Evolutionary conservation across 371 early-diverging fungal genomes (phyloP).

Genomic region (Chytridium lagenaria): DNA sequence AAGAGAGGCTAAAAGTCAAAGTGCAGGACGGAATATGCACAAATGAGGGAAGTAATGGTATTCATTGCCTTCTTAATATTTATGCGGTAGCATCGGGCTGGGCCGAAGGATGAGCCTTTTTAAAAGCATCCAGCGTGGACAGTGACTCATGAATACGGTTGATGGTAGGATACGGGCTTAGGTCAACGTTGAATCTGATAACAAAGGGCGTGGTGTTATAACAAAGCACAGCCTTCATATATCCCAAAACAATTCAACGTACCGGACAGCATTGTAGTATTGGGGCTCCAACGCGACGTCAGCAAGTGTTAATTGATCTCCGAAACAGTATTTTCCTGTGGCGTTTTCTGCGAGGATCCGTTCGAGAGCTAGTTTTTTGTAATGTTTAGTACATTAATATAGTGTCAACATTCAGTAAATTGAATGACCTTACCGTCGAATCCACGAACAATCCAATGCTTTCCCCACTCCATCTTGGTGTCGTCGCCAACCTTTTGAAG

Average conservation of each 20-base stretch:
- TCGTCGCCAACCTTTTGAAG: slow-evolving; percentile 64
- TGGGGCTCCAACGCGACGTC: slow-evolving; percentile 85
- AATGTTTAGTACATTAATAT: neutral
- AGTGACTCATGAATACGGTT: slow-evolving; percentile 61
- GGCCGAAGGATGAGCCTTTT: slow-evolving; percentile 67
- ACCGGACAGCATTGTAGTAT: slow-evolving; percentile 73
- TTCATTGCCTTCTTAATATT: too few species aligned
- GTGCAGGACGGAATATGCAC: too few species aligned
- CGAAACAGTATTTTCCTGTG: slow-evolving; percentile 79
- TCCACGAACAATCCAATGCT: slow-evolving; percentile 64
- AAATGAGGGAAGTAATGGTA: too few species aligned
- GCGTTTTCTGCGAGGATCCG: slow-evolving; percentile 56
- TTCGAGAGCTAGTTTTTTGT: slow-evolving; percentile 62
- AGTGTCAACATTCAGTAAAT: neutral
- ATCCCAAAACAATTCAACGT: neutral
- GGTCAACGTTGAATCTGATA: slow-evolving; percentile 71
- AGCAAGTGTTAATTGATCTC: slow-evolving; percentile 83
- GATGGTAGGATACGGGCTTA: slow-evolving; percentile 74
- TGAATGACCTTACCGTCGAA: slow-evolving; percentile 61
- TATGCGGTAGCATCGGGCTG: slow-evolving; percentile 68
- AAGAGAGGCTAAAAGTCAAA: too few species aligned
- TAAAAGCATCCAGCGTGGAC: slow-evolving; percentile 69
- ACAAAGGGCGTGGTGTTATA: neutral
- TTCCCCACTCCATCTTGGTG: slow-evolving; percentile 68
- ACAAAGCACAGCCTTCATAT: neutral